phyloP scores from a whole-genome alignment of 2,329 filamentous ascomycete species.

The Sclerotinia sclerotiorum region DNA sequence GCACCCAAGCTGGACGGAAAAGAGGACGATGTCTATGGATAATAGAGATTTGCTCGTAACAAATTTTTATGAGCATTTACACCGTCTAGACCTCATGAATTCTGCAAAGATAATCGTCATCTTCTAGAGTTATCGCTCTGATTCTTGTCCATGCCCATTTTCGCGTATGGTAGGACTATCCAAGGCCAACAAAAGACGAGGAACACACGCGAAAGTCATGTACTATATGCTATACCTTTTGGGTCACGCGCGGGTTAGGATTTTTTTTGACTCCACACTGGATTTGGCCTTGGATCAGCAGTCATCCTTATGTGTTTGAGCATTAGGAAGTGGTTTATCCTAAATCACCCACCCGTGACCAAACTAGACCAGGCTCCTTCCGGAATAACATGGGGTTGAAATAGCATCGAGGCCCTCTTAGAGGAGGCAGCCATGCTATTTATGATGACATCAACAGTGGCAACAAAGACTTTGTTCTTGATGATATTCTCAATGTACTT shows the following conservation, averaged over 20 bases:
- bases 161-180: background rate
- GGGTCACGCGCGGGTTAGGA: background rate
- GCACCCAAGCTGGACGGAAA: background rate
- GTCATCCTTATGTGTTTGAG: background rate
- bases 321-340: constrained; percentile 28
- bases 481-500: constrained; percentile 69
- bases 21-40: background rate
- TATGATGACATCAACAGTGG: constrained; percentile 51
- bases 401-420: constrained; percentile 51
- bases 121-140: background rate
- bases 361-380: constrained; percentile 56
- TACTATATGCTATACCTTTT: background rate
- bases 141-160: background rate
- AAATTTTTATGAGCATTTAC: too few relatives aligned
- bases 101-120: background rate
- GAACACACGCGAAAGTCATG: background rate
- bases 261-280: background rate
- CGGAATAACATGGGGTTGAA: constrained; percentile 54
- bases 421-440: constrained; percentile 48
- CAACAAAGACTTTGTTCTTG: constrained; percentile 54
- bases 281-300: background rate
- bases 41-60: background rate
- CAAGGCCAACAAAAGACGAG: too few relatives aligned
- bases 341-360: constrained; percentile 57
- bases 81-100: background rate